Base-by-base conservation (phyloP, 495 filamentous ascomycete genomes). In the Aspergillus nanangensis region DNA sequence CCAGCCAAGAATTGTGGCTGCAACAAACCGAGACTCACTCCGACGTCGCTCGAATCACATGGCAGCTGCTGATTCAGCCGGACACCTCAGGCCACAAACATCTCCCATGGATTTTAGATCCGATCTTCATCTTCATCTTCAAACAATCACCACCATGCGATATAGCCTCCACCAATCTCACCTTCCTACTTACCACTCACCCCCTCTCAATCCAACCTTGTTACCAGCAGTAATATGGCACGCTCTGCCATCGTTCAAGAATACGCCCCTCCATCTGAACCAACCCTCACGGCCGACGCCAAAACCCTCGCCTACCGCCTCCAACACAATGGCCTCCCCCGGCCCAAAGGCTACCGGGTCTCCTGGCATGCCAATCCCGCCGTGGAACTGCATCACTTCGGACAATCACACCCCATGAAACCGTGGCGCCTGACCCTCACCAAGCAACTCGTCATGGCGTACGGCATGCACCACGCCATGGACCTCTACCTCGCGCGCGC, bases 311-410 rank as follows among this genome's bases (percentile, higher is more conserved):
- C 75, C 42, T 76, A 84, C 57, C 83, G 86, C 25, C 25, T 29
- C 25, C 75, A 85, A 47, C 75, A 80, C 49, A 84, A 88, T 73
- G 80, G 80, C 60, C 88, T 96, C 53, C 72, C 77, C 31, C 78
- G 81, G 5, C 90, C 90, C 0, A 77, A 86, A 57, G 90, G 89
- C 62, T 87, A 89, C 62, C 87, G 68, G n/a, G 91, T 98, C n/a
- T 97, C 93, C 32, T 97, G 87, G 75, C 93, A 98, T 65, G 87
- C 88, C 60, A 96, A 96, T 61, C 83, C 90, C n/a, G 80, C 87
- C 40, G 93, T 96, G 63, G 93, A 98, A 69, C 82, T 84, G 59
- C 90, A 95, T 62, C 93, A 98, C 63, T 98, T 98, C 58, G 93
- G 93, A 48, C 83, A 84, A 59, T 84, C 84, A 14, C 93, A 98